phyloP scores from a whole-genome alignment of 2,329 filamentous ascomycete genomes.

The Aureobasidium sp. region DNA sequence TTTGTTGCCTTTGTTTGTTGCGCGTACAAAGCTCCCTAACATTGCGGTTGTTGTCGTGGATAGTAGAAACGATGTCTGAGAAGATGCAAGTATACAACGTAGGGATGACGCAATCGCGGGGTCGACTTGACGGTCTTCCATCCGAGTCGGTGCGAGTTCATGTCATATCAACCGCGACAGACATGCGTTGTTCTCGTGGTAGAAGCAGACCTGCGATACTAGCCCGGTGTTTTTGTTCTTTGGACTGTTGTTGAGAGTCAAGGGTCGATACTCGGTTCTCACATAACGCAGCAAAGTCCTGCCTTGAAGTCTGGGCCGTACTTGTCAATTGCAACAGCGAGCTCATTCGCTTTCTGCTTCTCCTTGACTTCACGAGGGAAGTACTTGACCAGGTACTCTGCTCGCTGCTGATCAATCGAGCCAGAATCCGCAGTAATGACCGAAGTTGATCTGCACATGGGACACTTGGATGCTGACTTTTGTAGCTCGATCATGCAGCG shows the following conservation, averaged over 20 bases:
- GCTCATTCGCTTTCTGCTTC: conserved; percentile 58
- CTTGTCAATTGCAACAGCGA: conserved; percentile 53
- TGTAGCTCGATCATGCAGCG: conserved; percentile 75
- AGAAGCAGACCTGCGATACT: neutral
- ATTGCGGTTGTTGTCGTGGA: neutral
- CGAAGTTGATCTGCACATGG: conserved; percentile 64
- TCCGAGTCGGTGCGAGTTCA: neutral
- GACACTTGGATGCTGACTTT: conserved; percentile 59
- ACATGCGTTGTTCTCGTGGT: neutral
- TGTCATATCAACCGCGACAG: neutral
- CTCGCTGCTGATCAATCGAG: conserved; percentile 60
- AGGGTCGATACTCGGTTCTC: neutral
- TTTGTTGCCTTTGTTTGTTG: neutral
- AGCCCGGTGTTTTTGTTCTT: neutral
- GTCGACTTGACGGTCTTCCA: neutral
- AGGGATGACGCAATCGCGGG: conserved; percentile 11
- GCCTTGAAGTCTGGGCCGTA: conserved; percentile 29
- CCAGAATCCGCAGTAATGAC: conserved; percentile 61
- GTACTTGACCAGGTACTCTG: conserved; percentile 62
- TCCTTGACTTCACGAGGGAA: conserved; percentile 65
- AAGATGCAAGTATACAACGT: neutral
- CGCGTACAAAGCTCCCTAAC: neutral
- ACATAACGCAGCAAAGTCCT: conserved; percentile 24
- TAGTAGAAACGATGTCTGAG: neutral
- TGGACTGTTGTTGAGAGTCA: too few relatives aligned